phyloP scores from a whole-genome alignment of 441 rosid genomes.

The Cnidoscolus chayamansa region DNA sequence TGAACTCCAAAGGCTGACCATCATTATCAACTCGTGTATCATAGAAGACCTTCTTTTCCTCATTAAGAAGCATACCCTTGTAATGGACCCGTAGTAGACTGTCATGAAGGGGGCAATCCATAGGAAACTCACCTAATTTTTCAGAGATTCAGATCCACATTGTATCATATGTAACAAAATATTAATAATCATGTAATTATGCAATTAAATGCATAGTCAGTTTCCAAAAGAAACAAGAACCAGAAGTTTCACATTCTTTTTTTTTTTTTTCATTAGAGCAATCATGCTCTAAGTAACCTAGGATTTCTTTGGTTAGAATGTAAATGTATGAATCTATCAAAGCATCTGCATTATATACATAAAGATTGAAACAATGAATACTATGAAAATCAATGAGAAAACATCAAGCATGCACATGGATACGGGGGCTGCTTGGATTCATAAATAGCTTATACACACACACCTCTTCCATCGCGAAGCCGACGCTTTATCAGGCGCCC shows the following conservation, averaged over 20 bases:
- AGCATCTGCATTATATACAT: neutral
- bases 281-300: too few relatives aligned
- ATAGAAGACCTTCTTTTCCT: slow-evolving; percentile 70
- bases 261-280: too few relatives aligned
- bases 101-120: slow-evolving; percentile 99
- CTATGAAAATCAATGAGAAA: neutral
- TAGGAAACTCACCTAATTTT: slow-evolving; percentile 39
- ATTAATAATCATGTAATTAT: neutral
- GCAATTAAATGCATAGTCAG: slow-evolving; percentile 4
- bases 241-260: neutral
- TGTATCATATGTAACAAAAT: neutral
- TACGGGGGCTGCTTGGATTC: neutral
- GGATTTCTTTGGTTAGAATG: neutral
- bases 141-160: slow-evolving; percentile 12
- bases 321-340: neutral
- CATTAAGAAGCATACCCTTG: slow-evolving; percentile 84
- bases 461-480: slow-evolving; percentile 87
- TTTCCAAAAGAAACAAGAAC: neutral
- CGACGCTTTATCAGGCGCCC: slow-evolving; percentile 95
- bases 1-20: slow-evolving; percentile 85
- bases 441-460: slow-evolving; percentile 13
- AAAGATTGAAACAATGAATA: neutral
- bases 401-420: neutral
- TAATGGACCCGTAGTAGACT: slow-evolving; percentile 78
- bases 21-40: slow-evolving; percentile 72